Percentiles rank a stretch among this genome's conserved stretches.
phyloP scores from a whole-genome alignment of 352 stramenopile genomes.

The Globisporangium paddicum region DNA sequence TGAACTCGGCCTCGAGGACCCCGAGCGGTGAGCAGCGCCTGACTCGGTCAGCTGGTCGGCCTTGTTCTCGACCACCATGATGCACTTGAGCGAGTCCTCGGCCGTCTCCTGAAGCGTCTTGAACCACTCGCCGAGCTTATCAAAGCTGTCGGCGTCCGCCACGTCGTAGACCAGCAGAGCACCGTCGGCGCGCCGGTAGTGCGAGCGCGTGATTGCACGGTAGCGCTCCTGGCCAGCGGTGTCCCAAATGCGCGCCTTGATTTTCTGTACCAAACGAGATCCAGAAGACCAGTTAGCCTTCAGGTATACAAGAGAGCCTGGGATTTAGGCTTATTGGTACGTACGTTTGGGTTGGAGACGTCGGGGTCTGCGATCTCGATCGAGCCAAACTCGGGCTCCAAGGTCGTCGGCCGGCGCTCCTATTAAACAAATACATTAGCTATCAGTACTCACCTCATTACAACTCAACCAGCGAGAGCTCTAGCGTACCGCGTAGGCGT shows the following conservation, averaged over 20 bases:
- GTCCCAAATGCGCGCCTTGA: conserved; percentile 88
- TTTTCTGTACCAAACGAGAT: conserved; percentile 19
- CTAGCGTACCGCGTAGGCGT: conserved; percentile 32
- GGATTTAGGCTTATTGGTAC: neutral
- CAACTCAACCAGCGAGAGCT: neutral
- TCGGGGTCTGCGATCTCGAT: conserved; percentile 58
- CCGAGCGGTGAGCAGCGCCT: too few relatives aligned
- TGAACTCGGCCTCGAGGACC: conserved; percentile 14
- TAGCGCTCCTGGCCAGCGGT: conserved; percentile 88
- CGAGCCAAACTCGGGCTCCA: conserved; percentile 74
- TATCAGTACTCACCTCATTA: too few relatives aligned
- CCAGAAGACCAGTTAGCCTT: neutral
- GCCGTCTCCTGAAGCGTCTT: conserved; percentile 83
- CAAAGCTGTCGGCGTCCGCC: conserved; percentile 79
- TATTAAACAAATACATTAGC: conserved; percentile 15
- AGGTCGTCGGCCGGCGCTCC: conserved; percentile 53
- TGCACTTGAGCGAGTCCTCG: conserved; percentile 75
- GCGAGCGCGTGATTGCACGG: conserved; percentile 83
- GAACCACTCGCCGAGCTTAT: conserved; percentile 86
- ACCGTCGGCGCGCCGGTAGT: conserved; percentile 82
- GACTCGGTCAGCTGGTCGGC: conserved; percentile 64
- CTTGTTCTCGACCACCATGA: conserved; percentile 92
- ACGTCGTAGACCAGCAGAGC: conserved; percentile 92
- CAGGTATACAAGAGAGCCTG: neutral
- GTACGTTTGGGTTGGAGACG: conserved; percentile 34